Conservation (phyloP, 768 basidiomycete genomes). For the Tricholoma terreum region DNA sequence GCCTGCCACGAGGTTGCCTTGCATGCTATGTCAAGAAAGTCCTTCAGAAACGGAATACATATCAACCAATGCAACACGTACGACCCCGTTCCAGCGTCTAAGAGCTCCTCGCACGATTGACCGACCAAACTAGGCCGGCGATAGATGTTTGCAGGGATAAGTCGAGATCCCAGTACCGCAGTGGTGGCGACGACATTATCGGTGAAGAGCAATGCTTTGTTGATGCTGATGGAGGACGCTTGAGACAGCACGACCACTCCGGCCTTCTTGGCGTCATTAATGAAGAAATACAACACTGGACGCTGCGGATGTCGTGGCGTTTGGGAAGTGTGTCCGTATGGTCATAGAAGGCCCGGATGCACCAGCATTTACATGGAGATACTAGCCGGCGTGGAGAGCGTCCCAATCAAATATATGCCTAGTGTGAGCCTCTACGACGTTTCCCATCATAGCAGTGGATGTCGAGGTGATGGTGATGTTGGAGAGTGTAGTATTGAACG, state of each 20-base stretch:
- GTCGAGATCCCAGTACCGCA: conserved; percentile 14
- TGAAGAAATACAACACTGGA: conserved; percentile 18
- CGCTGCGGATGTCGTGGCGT: conserved; percentile 12
- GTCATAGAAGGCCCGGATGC: not conserved
- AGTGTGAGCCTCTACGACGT: conserved; percentile 28
- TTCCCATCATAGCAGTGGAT: conserved; percentile 17
- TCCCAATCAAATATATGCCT: conserved; percentile 37
- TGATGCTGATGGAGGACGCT: conserved; percentile 8
- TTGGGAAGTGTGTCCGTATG: conserved; percentile 19
- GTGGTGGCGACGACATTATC: conserved; percentile 15
- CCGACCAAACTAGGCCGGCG: conserved; percentile 15
- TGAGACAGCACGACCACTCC: conserved; percentile 13
- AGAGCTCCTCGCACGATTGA: conserved; percentile 17
- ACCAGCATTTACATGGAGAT: conserved; percentile 17
- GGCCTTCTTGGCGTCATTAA: conserved; percentile 12
- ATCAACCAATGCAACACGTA: not conserved
- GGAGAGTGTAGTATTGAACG: conserved; percentile 27
- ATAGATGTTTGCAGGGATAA: conserved; percentile 15
- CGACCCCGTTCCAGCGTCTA: conserved; percentile 16
- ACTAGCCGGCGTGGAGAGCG: conserved; percentile 26
- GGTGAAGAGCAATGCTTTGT: conserved; percentile 10
- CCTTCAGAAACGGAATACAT: not conserved
- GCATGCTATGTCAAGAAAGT: conserved; percentile 9
- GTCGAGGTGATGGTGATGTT: conserved; percentile 12
- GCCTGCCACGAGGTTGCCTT: conserved; percentile 19